Evolutionary conservation across 768 basidiomycete genomes (phyloP).

Genomic region (Mycena albidolilacea): DNA sequence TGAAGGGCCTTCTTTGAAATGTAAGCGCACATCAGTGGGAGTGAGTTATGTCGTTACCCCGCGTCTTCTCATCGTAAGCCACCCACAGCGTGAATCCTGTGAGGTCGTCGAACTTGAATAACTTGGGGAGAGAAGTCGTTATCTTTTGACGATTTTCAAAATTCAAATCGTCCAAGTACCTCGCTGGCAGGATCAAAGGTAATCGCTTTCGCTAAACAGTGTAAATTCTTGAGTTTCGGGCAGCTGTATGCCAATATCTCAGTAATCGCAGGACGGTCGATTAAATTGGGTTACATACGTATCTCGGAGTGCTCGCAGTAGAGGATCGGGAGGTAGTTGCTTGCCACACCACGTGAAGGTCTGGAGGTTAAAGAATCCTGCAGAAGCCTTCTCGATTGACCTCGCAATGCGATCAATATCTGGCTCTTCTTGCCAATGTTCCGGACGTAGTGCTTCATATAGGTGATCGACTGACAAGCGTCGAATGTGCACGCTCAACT

Average conservation of each 20-base stretch:
- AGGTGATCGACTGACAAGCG: background rate
- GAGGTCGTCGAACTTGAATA: conserved; percentile 1
- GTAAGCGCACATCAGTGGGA: background rate
- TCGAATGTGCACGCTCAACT: background rate
- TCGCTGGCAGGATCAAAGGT: background rate
- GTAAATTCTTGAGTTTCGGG: background rate
- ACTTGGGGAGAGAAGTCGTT: background rate
- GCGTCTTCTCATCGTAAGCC: background rate
- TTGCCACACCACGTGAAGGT: background rate
- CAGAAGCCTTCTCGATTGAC: background rate
- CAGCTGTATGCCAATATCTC: background rate
- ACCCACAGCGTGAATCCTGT: background rate
- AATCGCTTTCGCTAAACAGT: background rate
- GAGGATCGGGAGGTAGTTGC: background rate
- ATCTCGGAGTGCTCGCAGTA: background rate
- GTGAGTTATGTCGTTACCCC: background rate
- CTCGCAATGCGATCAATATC: background rate
- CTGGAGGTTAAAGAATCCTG: background rate
- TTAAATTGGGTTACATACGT: background rate
- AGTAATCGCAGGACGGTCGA: background rate
- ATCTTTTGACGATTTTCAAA: background rate
- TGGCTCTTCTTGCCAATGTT: background rate
- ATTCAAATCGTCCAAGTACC: background rate
- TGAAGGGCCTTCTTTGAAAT: background rate
- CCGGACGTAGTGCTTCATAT: background rate